A percentile compares a stretch with the other conserved stretches of the same genome.
These are phyloP conservation scores for Macrophomina pseudophaseolina DNA, from an alignment of 2,329 filamentous ascomycete genomes.

Conservation along the genomic window DNA sequence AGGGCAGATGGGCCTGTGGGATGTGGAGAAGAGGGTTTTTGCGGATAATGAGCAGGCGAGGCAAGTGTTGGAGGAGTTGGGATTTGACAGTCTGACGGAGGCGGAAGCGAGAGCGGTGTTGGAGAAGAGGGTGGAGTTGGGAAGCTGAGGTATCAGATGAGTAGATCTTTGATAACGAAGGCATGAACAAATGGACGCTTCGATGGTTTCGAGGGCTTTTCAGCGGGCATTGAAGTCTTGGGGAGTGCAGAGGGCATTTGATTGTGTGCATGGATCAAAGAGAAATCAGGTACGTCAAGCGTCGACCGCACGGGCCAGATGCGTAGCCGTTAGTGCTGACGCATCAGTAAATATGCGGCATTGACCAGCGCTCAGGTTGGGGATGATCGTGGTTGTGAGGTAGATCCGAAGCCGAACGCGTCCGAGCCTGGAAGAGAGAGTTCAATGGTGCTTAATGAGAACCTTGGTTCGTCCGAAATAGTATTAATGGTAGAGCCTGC, in stretches of 20 bases:
- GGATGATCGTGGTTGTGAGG: neutral
- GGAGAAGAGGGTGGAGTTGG: slow-evolving; percentile 67
- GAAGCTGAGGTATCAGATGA: slow-evolving; percentile 32
- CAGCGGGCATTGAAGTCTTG: too few relatives aligned
- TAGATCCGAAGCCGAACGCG: neutral
- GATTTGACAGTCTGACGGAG: slow-evolving; percentile 65
- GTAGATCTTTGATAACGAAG: neutral
- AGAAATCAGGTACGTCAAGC: too few relatives aligned
- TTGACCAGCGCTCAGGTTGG: neutral
- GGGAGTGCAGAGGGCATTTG: too few relatives aligned
- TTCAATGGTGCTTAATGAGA: neutral
- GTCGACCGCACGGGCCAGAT: neutral
- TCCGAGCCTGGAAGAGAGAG: neutral
- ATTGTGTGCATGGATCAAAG: too few relatives aligned
- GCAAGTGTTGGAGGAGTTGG: slow-evolving; percentile 65
- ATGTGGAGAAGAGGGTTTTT: slow-evolving; percentile 54
- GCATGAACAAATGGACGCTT: too few relatives aligned
- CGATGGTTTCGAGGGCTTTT: too few relatives aligned
- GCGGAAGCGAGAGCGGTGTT: slow-evolving; percentile 70
- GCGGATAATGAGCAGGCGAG: slow-evolving; percentile 53
- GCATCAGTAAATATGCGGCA: neutral
- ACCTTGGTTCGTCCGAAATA: neutral
- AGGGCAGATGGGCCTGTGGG: slow-evolving; percentile 45
- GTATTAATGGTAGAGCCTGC: neutral
- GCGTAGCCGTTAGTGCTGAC: neutral